A percentile compares a stretch with the other conserved stretches of the same genome.
Conservation (phyloP, 2,329 filamentous ascomycete genomes). For the Fusarium sp. region DNA sequence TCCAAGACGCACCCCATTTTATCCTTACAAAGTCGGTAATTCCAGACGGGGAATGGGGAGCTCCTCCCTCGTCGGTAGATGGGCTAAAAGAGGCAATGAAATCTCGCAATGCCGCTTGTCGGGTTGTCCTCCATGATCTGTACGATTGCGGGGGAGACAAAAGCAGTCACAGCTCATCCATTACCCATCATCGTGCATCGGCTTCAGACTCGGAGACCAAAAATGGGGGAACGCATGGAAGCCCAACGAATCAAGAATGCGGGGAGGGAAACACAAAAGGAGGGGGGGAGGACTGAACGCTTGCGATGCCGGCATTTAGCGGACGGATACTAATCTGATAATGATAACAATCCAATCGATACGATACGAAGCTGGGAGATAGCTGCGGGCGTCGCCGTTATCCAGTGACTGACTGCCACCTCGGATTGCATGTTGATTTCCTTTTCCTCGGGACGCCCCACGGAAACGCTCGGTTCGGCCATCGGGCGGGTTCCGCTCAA, state of each 20-base stretch:
- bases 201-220: slow-evolving; percentile 18
- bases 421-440: slow-evolving; percentile 14
- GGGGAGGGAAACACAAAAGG: slow-evolving; percentile 23
- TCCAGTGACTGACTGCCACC: slow-evolving; percentile 2
- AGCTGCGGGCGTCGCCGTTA: slow-evolving; percentile 26
- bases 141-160: slow-evolving; percentile 9
- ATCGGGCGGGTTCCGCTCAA: slow-evolving; percentile 38
- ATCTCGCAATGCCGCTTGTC: slow-evolving; percentile 1
- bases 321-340: slow-evolving; percentile 13
- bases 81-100: background rate
- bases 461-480: slow-evolving; percentile 49
- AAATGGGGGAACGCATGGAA: slow-evolving; percentile 1
- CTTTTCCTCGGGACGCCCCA: slow-evolving; percentile 37
- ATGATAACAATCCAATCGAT: background rate
- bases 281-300: slow-evolving; percentile 1
- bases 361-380: background rate
- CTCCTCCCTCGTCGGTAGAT: background rate
- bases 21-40: background rate
- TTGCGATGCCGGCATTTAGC: slow-evolving; percentile 1
- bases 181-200: slow-evolving; percentile 14
- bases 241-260: slow-evolving; percentile 23
- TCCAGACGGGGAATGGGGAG: slow-evolving; percentile 3
- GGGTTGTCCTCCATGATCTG: slow-evolving; percentile 6
- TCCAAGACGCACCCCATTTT: slow-evolving; percentile 36
- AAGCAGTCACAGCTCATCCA: slow-evolving; percentile 14